Evolutionary conservation across 306 rosid genomes (phyloP), one percentile per base, ranked within the genome.

Genomic region (Aeschynomene evenia): DNA sequence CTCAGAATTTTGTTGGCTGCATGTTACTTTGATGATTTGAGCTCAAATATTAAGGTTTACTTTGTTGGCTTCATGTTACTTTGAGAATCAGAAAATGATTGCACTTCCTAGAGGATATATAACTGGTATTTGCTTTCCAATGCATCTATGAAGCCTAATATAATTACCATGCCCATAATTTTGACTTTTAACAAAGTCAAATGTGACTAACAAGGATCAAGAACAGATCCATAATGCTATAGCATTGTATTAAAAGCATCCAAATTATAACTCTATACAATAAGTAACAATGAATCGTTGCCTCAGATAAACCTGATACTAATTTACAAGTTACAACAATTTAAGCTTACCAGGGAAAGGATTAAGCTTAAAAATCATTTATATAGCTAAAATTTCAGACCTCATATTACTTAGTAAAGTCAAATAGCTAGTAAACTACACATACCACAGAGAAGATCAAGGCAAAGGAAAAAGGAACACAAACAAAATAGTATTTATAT

Each of bases 321-420:
- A 15, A 16, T 66, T 39, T 39, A 10, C 45, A 39, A 39, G 45
- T 31, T 31, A 53, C 36, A 74, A 8, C 36, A 22, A 16, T 20
- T 68, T 68, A 51, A 34, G 63, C 14, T 23, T 14, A 51, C 37
- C 16, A 34, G 34, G 16, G 70, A 61, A 34, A 48, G 16, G 70
- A 61, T 49, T 66, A 57, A 57, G 29, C 16, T 45, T 62, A 36
- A 9, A 9, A 23, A 9, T 26, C 4, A 13, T 48, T 22, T 5
- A 7, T 9, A 39, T 20, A 24, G 55, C 40, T 60, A 57, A 22
- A 65, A 52, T 54, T 65, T 11, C 24, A 34, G 43, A 54, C 21
- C 2, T 24, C 55, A 21, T 11, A 0, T 10, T 12, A 66, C 23
- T 42, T 43, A 16, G 14, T 28, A 42, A 37, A 5, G 15, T 14